Evolutionary conservation across 257 asterid genomes (phyloP), one percentile per base, ranked within the genome.

Genomic region (Mentha longifolia): DNA sequence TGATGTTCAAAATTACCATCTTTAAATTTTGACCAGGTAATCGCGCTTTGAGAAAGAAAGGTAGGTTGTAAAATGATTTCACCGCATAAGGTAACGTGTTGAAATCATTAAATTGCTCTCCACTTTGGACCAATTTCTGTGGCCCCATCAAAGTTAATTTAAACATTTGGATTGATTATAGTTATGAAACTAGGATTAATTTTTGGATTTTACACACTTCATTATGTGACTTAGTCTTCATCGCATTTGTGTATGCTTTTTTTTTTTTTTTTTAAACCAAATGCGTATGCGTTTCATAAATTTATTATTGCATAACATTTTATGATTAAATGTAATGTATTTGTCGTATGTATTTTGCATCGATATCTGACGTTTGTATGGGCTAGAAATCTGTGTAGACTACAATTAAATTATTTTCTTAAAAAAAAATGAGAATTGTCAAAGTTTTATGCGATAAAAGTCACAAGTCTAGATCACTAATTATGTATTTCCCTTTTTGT

Each of bases 91-190:
- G 41, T 66, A 79, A 67, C 78, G 31, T 45, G 80, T 68, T 75
- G 77, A 75, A 66, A 72, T 67, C 59, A 79, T 75, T 71, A 58
- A 39, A 67, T 46, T 67, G 76, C 70, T 15, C 68, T 62, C 77
- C 78, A 75, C 72, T 61, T 67, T 61, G 76, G 84, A 72, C 78
- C 65, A 74, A 15, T 60, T 49, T 9, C 59, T 16, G 61, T 43
- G 43, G 28, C 42, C 72, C 79, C 67, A 46, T 43, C 33, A 15
- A 42, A 51, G 16, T 17, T 54, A 9, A 60, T 65, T 54, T 62
- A 74, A 64, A 70, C 64, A 42, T 12, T 49, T 15, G 9, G 7
- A 43, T 58, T 77, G 20, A 74, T 74, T 66, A 56, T 62, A 64
- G 14, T 56, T 63, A 33, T 50, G 51, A 15, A 67, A 20, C 9